phyloP scores from a whole-genome alignment of 495 filamentous ascomycete genomes.

The Podospora fimiseda region DNA sequence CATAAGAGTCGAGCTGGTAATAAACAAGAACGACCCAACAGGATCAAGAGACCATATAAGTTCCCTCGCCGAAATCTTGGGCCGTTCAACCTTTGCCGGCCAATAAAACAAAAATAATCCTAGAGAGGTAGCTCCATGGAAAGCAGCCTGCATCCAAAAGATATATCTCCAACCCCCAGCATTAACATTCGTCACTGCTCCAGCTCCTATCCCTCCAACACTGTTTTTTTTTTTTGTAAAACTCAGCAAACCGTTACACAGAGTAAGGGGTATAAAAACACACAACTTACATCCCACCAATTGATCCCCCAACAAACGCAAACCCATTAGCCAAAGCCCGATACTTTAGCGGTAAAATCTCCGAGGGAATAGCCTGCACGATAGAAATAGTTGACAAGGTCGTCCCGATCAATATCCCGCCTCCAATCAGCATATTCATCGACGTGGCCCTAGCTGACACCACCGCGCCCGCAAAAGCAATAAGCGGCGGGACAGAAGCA shows the following conservation, averaged over 20 bases:
- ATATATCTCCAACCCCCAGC: constrained; percentile 47
- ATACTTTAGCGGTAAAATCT: constrained; percentile 50
- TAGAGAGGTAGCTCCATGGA: constrained; percentile 40
- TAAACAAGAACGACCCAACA: constrained; percentile 45
- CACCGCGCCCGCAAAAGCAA: constrained; percentile 47
- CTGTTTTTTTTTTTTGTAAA: constrained; percentile 15
- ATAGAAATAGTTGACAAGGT: constrained; percentile 48
- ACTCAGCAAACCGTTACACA: not conserved
- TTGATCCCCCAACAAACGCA: constrained; percentile 39
- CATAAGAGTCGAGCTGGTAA: constrained; percentile 42
- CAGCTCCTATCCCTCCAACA: constrained; percentile 41
- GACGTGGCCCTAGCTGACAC: constrained; percentile 48
- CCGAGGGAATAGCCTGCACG: constrained; percentile 48
- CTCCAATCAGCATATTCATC: constrained; percentile 49
- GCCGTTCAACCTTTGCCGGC: constrained; percentile 37
- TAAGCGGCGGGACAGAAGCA: constrained; percentile 41
- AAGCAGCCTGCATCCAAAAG: constrained; percentile 54
- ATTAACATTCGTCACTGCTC: constrained; percentile 44
- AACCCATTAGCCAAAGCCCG: constrained; percentile 49
- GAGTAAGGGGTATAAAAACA: not conserved
- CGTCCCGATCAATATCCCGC: constrained; percentile 49
- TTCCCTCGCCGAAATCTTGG: constrained; percentile 36
- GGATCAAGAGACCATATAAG: constrained; percentile 48
- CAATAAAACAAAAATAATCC: constrained; percentile 48
- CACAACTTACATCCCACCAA: constrained; percentile 42